phyloP scores from a whole-genome alignment of 768 basidiomycete genomes.

The Antrodiella citrinella region DNA sequence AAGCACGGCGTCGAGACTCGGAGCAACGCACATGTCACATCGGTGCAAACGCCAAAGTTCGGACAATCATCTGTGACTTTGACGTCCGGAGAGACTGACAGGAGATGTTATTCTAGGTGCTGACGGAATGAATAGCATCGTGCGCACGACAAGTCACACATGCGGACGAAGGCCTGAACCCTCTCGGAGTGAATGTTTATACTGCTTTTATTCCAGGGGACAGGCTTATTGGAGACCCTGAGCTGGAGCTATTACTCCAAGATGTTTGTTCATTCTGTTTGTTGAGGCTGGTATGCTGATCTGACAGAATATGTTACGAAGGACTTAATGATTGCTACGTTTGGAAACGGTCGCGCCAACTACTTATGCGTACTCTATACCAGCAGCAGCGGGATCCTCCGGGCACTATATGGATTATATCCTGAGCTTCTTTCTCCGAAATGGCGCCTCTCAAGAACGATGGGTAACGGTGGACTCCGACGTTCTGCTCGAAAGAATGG shows the following conservation, averaged over 20 bases:
- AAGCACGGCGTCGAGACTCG: slow-evolving; percentile 15
- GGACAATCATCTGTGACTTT: slow-evolving; percentile 18
- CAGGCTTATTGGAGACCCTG: neutral
- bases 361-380: neutral
- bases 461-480: neutral
- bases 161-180: too few relatives aligned
- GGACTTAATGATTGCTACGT: neutral
- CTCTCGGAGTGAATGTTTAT: neutral
- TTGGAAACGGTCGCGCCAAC: neutral
- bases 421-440: neutral
- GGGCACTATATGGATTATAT: neutral
- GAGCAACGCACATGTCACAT: slow-evolving; percentile 9
- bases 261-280: too few relatives aligned
- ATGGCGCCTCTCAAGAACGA: neutral
- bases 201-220: neutral
- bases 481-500: neutral
- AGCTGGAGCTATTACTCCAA: neutral
- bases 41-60: slow-evolving; percentile 3
- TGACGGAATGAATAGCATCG: slow-evolving; percentile 10
- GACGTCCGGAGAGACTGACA: slow-evolving; percentile 16
- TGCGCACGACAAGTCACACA: neutral
- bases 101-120: slow-evolving; percentile 23
- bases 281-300: too few relatives aligned
- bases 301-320: too few relatives aligned
- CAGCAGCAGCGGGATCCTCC: neutral